Conservation (phyloP, 176 grass and related monocot genomes). For the Pontederia paniculata region DNA sequence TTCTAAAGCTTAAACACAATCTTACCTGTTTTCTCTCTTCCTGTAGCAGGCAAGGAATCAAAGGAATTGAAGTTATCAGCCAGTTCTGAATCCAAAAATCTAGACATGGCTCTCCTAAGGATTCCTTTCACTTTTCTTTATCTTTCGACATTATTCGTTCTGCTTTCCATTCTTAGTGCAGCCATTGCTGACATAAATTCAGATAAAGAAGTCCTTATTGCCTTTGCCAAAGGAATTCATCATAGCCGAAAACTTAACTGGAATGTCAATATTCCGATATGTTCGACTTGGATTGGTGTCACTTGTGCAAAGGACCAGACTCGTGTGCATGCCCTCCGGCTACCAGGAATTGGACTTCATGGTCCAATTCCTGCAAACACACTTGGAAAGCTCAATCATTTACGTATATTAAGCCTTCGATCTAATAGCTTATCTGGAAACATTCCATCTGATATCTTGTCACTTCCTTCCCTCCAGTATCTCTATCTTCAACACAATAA, state of each 20-base stretch:
- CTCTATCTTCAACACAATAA: constrained; percentile 89
- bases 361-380: constrained; percentile 70
- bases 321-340: constrained; percentile 45
- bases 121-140: constrained; percentile 14
- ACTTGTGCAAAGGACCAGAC: constrained; percentile 43
- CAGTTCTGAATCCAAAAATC: constrained; percentile 2
- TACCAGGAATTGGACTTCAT: constrained; percentile 69
- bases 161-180: constrained; percentile 29
- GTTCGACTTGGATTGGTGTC: constrained; percentile 84
- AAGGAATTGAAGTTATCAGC: background rate
- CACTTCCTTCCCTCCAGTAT: constrained; percentile 59
- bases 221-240: constrained; percentile 49
- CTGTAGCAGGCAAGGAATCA: background rate
- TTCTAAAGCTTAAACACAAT: background rate
- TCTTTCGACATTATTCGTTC: constrained; percentile 25
- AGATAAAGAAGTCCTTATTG: constrained; percentile 78
- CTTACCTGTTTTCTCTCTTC: constrained; percentile 2
- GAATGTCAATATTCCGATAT: constrained; percentile 48
- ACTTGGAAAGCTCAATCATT: constrained; percentile 58
- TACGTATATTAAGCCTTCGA: constrained; percentile 78
- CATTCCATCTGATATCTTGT: constrained; percentile 56
- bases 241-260: constrained; percentile 62
- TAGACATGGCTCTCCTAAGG: constrained; percentile 19
- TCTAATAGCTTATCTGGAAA: constrained; percentile 65
- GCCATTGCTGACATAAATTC: constrained; percentile 39